These are phyloP conservation scores for Anthoceros angustus DNA, from an alignment of 225 moss, liverwort and hornwort species.

Conservation along the genomic window DNA sequence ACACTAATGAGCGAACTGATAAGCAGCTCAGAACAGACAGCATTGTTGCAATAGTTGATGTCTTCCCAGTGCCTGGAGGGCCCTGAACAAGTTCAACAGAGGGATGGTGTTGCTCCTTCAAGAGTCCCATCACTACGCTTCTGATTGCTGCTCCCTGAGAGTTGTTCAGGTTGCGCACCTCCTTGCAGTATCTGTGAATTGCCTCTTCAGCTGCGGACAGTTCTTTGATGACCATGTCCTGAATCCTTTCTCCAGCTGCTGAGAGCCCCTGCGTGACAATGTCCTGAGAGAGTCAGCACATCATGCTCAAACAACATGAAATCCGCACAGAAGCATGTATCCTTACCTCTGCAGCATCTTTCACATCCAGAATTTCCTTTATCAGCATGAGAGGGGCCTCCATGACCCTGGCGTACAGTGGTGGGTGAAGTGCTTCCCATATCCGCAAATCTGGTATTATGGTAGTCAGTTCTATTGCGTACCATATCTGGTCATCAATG, in stretches of 20 bases:
- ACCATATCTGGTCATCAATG: slow-evolving; percentile 6
- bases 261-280: background rate
- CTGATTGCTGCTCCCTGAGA: slow-evolving; percentile 16
- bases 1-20: slow-evolving; percentile 13
- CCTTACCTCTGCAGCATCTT: slow-evolving; percentile 14
- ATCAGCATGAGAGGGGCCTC: background rate
- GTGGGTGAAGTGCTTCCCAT: slow-evolving; percentile 18
- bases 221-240: background rate
- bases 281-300: background rate
- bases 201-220: background rate
- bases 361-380: slow-evolving; percentile 10
- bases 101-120: slow-evolving; percentile 4
- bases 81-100: slow-evolving; percentile 31
- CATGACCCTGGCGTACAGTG: background rate
- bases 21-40: slow-evolving; percentile 21
- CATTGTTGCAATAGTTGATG: slow-evolving; percentile 21
- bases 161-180: slow-evolving; percentile 13
- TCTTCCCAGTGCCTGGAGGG: slow-evolving; percentile 36
- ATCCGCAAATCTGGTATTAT: slow-evolving; percentile 16
- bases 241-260: too few species aligned
- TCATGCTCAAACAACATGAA: background rate
- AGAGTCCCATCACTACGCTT: slow-evolving; percentile 15
- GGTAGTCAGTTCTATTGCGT: slow-evolving; percentile 12
- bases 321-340: slow-evolving; percentile 4
- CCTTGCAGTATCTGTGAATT: background rate